Evolutionary conservation across 1,284 basidiomycete species (phyloP).

Genomic region (Garcileccinum viscosum): DNA sequence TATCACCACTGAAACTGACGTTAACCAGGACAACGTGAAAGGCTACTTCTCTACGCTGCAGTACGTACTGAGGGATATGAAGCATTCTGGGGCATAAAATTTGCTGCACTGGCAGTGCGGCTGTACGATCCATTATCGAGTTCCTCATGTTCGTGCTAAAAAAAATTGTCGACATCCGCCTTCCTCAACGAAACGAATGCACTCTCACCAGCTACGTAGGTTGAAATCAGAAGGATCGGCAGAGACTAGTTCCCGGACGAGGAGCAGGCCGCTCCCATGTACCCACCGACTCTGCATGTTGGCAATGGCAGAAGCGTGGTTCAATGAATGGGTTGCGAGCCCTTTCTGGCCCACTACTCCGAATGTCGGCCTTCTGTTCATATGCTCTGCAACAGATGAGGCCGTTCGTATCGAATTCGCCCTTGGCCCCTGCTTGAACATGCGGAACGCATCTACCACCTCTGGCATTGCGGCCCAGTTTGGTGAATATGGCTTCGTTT

Average conservation of each 20-base stretch:
- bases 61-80: background rate
- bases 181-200: background rate
- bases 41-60: background rate
- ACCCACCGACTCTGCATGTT: conserved; percentile 14
- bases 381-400: conserved; percentile 12
- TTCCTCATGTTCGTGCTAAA: conserved; percentile 12
- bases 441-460: conserved; percentile 24
- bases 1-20: background rate
- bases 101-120: conserved; percentile 4
- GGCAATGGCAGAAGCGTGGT: conserved; percentile 17
- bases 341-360: conserved; percentile 23
- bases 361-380: conserved; percentile 7
- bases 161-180: background rate
- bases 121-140: background rate
- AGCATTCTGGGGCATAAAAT: conserved; percentile 9
- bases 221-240: conserved; percentile 27
- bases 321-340: conserved; percentile 23
- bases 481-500: conserved; percentile 4
- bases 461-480: conserved; percentile 29
- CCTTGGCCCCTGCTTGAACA: conserved; percentile 17
- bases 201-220: conserved; percentile 21
- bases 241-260: conserved; percentile 25
- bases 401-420: conserved; percentile 6
- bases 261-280: conserved; percentile 12
- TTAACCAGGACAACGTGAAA: background rate